Evolutionary conservation across 106 monocot genomes (phyloP).

Genomic region (Allium fistulosum): DNA sequence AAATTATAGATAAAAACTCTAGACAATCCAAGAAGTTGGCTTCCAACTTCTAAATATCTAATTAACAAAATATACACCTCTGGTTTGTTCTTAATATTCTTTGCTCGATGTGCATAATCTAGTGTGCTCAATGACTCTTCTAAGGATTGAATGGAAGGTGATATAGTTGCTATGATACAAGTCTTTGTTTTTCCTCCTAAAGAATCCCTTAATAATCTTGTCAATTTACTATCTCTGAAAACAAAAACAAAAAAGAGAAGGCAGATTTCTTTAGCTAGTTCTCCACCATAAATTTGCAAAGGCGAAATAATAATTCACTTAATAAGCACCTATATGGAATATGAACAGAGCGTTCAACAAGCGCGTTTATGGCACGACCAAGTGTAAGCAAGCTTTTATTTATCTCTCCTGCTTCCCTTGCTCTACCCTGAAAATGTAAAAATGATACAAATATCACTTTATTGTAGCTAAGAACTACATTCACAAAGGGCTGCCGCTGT

Average conservation of each 20-base stretch:
- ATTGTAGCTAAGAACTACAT: no score
- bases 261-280: neutral
- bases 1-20: neutral
- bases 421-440: slow-evolving; percentile 34
- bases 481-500: no score
- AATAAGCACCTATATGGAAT: slow-evolving; percentile 48
- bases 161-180: slow-evolving; percentile 63
- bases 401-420: slow-evolving; percentile 46
- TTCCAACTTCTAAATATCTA: neutral
- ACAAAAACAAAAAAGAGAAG: slow-evolving; percentile 1
- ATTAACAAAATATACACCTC: slow-evolving; percentile 22
- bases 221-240: slow-evolving; percentile 21
- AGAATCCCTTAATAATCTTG: slow-evolving; percentile 52
- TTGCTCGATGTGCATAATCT: slow-evolving; percentile 32
- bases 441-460: neutral
- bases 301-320: neutral
- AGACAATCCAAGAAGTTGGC: neutral
- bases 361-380: slow-evolving; percentile 63
- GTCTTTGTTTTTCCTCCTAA: slow-evolving; percentile 72
- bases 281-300: neutral
- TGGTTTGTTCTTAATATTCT: slow-evolving; percentile 67
- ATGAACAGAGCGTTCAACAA: slow-evolving; percentile 64
- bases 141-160: slow-evolving; percentile 54
- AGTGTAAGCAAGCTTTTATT: slow-evolving; percentile 63
- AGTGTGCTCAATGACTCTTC: slow-evolving; percentile 63